Evolutionary conservation across 2,329 filamentous ascomycete genomes (phyloP), one percentile per base, ranked within the genome.

Genomic region (Cladosporium cucumerinum): DNA sequence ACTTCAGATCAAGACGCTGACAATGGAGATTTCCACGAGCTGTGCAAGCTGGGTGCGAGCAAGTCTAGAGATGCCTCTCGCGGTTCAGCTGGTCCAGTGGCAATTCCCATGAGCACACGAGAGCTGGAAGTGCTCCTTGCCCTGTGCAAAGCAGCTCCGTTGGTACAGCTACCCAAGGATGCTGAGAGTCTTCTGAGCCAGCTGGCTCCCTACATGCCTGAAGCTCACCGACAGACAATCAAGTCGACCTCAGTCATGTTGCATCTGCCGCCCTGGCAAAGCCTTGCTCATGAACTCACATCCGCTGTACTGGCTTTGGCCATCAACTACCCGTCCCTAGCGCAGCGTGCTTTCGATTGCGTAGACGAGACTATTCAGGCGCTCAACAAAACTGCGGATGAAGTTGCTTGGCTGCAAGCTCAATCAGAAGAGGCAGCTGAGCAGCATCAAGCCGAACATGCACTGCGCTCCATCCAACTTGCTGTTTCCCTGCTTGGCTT

Each of bases 91-190:
- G 58, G 59, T 34, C 59, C 49, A 46, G 39, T 58, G 26, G 57
- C 71, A 25, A 71, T 78, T 12, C 77, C 76, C 1, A 82, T 81
- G 76, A 77, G 89, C 61, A 87, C 93, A 62, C 89, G 91, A 72
- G 96, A 99, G 82, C 89, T 97, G 70, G 94, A 99, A 77, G 91
- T 96, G 61, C 84, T 99, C 28, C 81, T 98, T 28, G 92, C 95
- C 51, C 84, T 99, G 28, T 98, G 94, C 82, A 94, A 93, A 79
- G 92, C 94, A 61, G 92, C 93, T 3, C 89, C 92, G 4, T 85
- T 87, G 26, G 84, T 98, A 28, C 84, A 88, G 61, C 88, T 87
- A 54, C 78, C 81, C 49, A 86, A 91, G 66, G 89, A 90, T 73
- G 93, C 93, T 30, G 87, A 91, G 72, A 89, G 87, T 72, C 86